Conservation (phyloP, 2,329 filamentous ascomycete species). For the Colletotrichum gigasporum region DNA sequence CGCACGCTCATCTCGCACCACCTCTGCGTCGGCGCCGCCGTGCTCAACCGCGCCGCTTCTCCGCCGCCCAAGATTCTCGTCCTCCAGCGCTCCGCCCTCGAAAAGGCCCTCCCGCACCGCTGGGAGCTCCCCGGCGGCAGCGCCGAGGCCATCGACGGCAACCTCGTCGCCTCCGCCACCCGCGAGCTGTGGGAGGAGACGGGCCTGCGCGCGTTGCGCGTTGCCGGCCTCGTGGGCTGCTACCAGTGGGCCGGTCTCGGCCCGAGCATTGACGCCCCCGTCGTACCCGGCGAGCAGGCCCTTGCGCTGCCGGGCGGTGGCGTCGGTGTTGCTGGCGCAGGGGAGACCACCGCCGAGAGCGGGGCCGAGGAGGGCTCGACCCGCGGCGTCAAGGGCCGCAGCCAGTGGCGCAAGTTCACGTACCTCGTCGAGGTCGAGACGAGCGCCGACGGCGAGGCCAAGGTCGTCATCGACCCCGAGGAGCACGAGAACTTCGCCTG, state of each 20-base stretch:
- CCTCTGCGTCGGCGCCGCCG: conserved; percentile 29
- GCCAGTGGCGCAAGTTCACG: conserved; percentile 45
- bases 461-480: conserved; percentile 43
- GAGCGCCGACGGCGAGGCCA: background rate
- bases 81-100: conserved; percentile 49
- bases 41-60: conserved; percentile 4
- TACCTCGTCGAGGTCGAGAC: conserved; percentile 45
- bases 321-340: background rate
- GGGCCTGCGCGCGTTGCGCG: conserved; percentile 51
- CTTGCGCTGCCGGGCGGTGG: conserved; percentile 11
- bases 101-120: conserved; percentile 44
- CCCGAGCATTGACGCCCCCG: background rate
- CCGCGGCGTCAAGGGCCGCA: background rate
- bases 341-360: conserved; percentile 25
- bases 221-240: conserved; percentile 48
- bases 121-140: conserved; percentile 63
- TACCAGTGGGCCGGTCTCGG: conserved; percentile 29
- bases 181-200: conserved; percentile 62
- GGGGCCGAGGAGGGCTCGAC: background rate
- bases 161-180: conserved; percentile 54
- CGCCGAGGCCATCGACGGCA: conserved; percentile 46
- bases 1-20: conserved; percentile 3
- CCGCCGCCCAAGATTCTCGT: conserved; percentile 46
- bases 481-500: conserved; percentile 52
- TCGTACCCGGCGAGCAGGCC: conserved; percentile 31